Base-by-base conservation (phyloP, 1,139 yeast genomes). In the Suhomyces atakaporum region DNA sequence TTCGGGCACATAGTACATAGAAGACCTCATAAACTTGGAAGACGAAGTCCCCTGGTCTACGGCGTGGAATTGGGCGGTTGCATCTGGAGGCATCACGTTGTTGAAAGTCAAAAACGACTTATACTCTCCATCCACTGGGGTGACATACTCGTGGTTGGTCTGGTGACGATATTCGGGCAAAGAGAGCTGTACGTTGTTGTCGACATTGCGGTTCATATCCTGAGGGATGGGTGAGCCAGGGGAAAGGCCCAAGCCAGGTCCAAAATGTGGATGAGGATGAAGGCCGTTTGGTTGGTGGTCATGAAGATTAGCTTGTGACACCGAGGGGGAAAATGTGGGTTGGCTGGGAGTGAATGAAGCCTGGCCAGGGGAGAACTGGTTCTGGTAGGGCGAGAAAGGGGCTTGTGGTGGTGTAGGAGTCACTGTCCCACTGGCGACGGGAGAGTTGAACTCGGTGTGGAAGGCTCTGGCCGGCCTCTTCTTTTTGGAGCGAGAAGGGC, bases 1-100 rank as follows among this genome's bases (percentile, higher is more conserved):
- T 27, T 77, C 79, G 1, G 98, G 98, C 9, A 90, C 78, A 47
- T 82, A 81, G 60, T 89, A 87, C 88, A 89, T 78, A 2, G 96
- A 71, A 37, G 87, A 69, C 40, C 96, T 73, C 53, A 86, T 77
- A 55, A 81, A 82, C 45, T 87, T 79, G 10, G 97, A 90, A 20
- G 86, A 80, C 2, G 96, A 79, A 3, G 84, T 77, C 3, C 95
- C 96, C 54, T 89, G 95, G 55, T 92, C 97, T 13, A 77, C 66
- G 3, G 84, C 76, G 37, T 70, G 72, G 53, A 71, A 86, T 47
- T 80, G 83, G 1, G 89, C 78, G 1, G 92, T 86, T 0, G 95
- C 83, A 10, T 80, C 70, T 1, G 97, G 96, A 19, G 97, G 95
- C 21, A 77, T 75, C 3, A 85, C 80, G 50, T 85, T 81, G 52